Base-by-base conservation (phyloP, 2,329 filamentous ascomycete genomes). In the Fusarium avenaceum region DNA sequence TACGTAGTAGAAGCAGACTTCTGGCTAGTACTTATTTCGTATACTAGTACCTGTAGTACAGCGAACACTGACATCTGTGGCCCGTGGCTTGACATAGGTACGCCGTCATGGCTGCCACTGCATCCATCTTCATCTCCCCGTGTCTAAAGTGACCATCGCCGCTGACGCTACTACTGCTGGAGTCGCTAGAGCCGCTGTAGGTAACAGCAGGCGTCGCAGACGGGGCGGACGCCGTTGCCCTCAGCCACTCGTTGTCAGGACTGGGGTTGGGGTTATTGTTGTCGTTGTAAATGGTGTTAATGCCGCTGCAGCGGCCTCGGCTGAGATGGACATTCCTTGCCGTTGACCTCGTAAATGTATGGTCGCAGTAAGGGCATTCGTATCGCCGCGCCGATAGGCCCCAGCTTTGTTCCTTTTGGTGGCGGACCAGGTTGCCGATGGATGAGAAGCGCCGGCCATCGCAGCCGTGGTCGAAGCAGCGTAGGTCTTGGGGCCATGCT, bases 401-500 rank as follows among this genome's bases (percentile, higher is more conserved):
- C 38, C 49, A 39, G 26, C 14, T 52, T 33, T 52, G 49, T 43
- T 52, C 49, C 19, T 52, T 52, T 52, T 52, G 49, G 49, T 52
- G 49, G 49, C 49, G 49, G 26, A 33, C 49, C 39, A 52, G 49
- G 49, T 52, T 52, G 39, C 49, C 49, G 39, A 52, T 52, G 39
- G 49, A 52, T 52, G 49, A 52, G 49, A 52, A 52, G 38, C 49
- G 49, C 19, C 49, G 49, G 49, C 49, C 49, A 43, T 52, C 49
- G 28, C 49, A 52, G 39, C 49, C 49, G 38, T 52, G 49, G 49
- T 52, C 39, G 26, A 52, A 52, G 39, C 49, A 52, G 49, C 39
- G 49, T 39, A 52, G 49, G 39, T 52, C 49, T 43, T 52, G 49
- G 38, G 49, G 19, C 49, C 49, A 52, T 24, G 39, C 49, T 52